phyloP scores from a whole-genome alignment of 371 early-diverging fungal species.

The Mucor plumbeus region DNA sequence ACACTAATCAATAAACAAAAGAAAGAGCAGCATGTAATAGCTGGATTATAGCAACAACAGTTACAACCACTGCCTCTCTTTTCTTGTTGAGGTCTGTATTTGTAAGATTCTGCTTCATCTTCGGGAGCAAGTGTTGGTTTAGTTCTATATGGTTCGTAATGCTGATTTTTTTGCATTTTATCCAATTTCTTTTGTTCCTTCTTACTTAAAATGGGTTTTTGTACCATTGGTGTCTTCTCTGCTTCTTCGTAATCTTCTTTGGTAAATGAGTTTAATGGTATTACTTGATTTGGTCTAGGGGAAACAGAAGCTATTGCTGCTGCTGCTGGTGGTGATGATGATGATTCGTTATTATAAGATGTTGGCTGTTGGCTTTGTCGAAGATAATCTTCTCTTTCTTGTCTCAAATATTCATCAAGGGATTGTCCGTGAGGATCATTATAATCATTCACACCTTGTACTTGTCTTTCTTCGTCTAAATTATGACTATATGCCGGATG shows the following conservation, averaged over 20 bases:
- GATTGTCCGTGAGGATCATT: constrained; percentile 8
- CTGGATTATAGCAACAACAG: constrained; percentile 40
- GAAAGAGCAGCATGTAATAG: constrained; percentile 39
- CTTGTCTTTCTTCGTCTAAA: constrained; percentile 14
- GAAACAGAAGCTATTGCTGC: not conserved
- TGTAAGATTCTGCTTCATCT: constrained; percentile 26
- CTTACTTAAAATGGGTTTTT: not conserved
- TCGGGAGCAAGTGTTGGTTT: constrained; percentile 26
- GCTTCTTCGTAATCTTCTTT: constrained; percentile 9
- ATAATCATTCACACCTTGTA: constrained; percentile 10
- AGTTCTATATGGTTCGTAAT: constrained; percentile 16
- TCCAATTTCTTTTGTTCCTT: constrained; percentile 13
- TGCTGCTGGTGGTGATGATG: not conserved
- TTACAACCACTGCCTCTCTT: not conserved
- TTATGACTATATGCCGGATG: not conserved
- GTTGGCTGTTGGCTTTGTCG: constrained; percentile 12
- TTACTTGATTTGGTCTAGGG: constrained; percentile 5
- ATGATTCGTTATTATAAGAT: not conserved
- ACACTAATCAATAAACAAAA: constrained; percentile 31
- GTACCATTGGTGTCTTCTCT: constrained; percentile 16
- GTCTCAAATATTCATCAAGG: constrained; percentile 18
- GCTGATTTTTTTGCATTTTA: constrained; percentile 4
- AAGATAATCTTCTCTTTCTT: constrained; percentile 30
- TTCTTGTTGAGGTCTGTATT: constrained; percentile 9
- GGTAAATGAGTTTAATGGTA: not conserved